Evolutionary conservation across 1,139 yeast genomes (phyloP).

Genomic region (Sugiyamaella paludigena): DNA sequence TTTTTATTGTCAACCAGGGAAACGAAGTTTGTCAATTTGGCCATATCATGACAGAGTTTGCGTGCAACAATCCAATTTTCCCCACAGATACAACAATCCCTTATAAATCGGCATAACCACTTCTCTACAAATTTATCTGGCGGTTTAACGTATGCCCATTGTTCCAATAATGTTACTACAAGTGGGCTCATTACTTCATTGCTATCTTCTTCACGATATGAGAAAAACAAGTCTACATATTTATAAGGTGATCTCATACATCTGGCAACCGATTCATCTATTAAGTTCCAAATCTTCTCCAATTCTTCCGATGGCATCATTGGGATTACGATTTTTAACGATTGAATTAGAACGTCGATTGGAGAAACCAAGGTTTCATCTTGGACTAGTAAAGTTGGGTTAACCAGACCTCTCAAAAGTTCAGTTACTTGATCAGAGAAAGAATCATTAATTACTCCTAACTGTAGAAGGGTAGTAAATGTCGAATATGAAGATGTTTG

Average conservation of each 20-base stretch:
- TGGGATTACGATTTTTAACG: constrained; percentile 20
- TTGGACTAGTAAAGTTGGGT: constrained; percentile 52
- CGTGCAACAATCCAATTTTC: constrained; percentile 24
- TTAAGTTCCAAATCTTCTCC: constrained; percentile 50
- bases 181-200: constrained; percentile 56
- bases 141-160: constrained; percentile 55
- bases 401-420: constrained; percentile 42
- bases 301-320: constrained; percentile 17
- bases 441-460: constrained; percentile 42
- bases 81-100: constrained; percentile 37
- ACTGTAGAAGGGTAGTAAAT: constrained; percentile 57
- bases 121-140: constrained; percentile 33
- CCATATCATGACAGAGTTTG: constrained; percentile 13
- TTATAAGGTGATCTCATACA: constrained; percentile 74
- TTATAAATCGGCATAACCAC: constrained; percentile 50
- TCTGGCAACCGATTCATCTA: constrained; percentile 75
- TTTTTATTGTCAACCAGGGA: not conserved
- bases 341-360: constrained; percentile 31
- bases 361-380: constrained; percentile 38
- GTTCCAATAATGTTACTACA: constrained; percentile 66
- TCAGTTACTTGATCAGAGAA: constrained; percentile 43
- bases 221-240: constrained; percentile 65
- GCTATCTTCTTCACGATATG: constrained; percentile 21
- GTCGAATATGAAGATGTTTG: constrained; percentile 47
- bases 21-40: not conserved